Evolutionary conservation across 129 eudicot genomes (phyloP).

Genomic region (Flaveria ramosissima): DNA sequence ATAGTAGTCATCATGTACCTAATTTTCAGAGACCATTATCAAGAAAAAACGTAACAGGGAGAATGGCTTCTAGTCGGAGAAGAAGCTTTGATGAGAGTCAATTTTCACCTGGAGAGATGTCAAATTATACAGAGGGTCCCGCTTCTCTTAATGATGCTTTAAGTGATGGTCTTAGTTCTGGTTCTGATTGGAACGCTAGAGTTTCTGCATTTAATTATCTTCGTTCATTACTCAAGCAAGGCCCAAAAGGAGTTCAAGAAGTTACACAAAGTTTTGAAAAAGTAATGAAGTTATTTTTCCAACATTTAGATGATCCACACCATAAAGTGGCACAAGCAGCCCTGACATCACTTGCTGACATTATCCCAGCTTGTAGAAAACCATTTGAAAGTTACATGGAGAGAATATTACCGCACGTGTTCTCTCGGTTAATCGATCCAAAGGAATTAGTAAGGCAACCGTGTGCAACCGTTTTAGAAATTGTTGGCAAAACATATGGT

Average conservation of each 20-base stretch:
- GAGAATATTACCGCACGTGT: conserved; percentile 91
- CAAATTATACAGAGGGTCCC: conserved; percentile 76
- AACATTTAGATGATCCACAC: conserved; percentile 95
- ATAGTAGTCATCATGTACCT: conserved; percentile 53
- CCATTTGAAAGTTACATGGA: conserved; percentile 96
- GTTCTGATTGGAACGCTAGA: conserved; percentile 94
- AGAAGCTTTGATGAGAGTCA: conserved; percentile 94
- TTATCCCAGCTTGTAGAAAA: conserved; percentile 86
- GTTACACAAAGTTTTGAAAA: conserved; percentile 87
- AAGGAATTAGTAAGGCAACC: conserved; percentile 87
- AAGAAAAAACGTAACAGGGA: conserved; percentile 68
- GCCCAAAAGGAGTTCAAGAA: conserved; percentile 84
- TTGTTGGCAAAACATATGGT: conserved; percentile 83
- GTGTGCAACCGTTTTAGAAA: conserved; percentile 74
- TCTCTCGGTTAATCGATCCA: conserved; percentile 89
- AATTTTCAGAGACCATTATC: conserved; percentile 88
- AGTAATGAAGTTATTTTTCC: conserved; percentile 93
- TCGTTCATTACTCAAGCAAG: conserved; percentile 75
- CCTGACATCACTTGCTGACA: conserved; percentile 84
- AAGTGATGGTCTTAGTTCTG: conserved; percentile 70
- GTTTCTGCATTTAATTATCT: conserved; percentile 94
- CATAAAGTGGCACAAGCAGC: conserved; percentile 99
- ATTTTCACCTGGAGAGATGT: conserved; percentile 64
- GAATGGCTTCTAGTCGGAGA: conserved; percentile 72
- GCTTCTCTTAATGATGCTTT: conserved; percentile 84